These are phyloP conservation scores for Coemansia sp. DNA, from an alignment of 192 early-diverging fungal species.

Conservation along the genomic window DNA sequence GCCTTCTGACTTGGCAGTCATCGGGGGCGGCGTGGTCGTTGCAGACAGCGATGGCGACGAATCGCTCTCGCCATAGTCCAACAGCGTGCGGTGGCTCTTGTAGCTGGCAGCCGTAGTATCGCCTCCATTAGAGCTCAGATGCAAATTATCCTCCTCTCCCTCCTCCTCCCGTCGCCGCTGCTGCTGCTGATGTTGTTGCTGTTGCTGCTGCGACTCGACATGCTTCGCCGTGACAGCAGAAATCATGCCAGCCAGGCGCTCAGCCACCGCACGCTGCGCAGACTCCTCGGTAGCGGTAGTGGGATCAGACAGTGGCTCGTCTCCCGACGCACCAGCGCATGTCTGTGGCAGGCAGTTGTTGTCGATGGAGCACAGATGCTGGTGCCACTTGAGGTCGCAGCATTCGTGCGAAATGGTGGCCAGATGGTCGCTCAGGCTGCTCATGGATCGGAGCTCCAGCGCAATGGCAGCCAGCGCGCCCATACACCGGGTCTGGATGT, in stretches of 20 bases:
- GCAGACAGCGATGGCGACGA: neutral
- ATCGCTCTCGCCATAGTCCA: neutral
- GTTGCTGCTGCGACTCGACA: neutral
- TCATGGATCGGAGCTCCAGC: constrained; percentile 10
- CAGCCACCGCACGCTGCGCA: constrained; percentile 1
- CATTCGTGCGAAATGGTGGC: constrained; percentile 30
- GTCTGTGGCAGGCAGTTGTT: neutral
- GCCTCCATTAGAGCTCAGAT: neutral
- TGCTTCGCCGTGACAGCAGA: neutral
- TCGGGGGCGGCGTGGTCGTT: constrained; percentile 2
- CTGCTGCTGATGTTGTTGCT: neutral
- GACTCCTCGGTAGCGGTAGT: neutral
- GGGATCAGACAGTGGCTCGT: neutral
- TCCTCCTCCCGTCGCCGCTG: neutral
- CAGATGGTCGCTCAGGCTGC: constrained; percentile 21
- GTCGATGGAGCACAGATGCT: neutral
- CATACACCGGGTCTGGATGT: constrained; percentile 39
- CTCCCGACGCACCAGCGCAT: no score
- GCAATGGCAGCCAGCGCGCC: constrained; percentile 13
- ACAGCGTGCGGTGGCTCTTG: constrained; percentile 1
- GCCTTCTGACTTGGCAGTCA: constrained; percentile 8
- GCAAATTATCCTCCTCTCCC: no score
- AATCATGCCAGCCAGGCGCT: neutral
- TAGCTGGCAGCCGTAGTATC: constrained; percentile 5
- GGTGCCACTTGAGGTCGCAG: constrained; percentile 14